A percentile compares a stretch with the other conserved stretches of the same genome.
Evolutionary conservation across 1,284 basidiomycete species (phyloP).

Genomic region (Cryptococcus sp.): DNA sequence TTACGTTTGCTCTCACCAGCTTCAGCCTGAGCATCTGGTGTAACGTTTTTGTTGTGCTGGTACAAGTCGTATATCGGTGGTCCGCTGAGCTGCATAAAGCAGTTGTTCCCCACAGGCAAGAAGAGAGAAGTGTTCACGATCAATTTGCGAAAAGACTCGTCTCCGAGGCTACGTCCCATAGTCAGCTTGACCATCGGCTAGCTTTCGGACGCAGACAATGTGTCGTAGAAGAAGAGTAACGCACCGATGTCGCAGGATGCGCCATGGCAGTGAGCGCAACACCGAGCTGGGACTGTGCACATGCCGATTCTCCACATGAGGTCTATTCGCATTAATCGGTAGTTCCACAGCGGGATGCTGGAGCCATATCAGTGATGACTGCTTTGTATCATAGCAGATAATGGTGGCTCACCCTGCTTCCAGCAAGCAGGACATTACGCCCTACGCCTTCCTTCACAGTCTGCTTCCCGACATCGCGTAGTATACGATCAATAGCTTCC

Average conservation of each 20-base stretch:
- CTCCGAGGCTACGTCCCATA: slow-evolving; percentile 48
- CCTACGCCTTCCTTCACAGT: neutral
- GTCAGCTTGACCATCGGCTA: neutral
- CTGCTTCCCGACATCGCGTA: slow-evolving; percentile 24
- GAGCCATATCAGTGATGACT: neutral
- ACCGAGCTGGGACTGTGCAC: slow-evolving; percentile 27
- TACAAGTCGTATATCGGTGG: slow-evolving; percentile 47
- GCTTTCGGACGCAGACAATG: neutral
- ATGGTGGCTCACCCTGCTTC: slow-evolving; percentile 21
- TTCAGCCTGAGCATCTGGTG: neutral
- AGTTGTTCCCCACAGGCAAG: slow-evolving; percentile 53
- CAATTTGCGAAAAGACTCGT: slow-evolving; percentile 52
- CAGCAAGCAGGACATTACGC: slow-evolving; percentile 27
- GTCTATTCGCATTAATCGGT: slow-evolving; percentile 27
- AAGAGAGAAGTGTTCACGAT: slow-evolving; percentile 54
- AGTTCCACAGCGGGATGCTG: slow-evolving; percentile 17
- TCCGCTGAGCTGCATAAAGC: slow-evolving; percentile 56
- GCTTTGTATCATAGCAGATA: neutral
- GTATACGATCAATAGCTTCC: slow-evolving; percentile 36
- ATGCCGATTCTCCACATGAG: slow-evolving; percentile 23
- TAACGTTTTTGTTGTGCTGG: slow-evolving; percentile 10
- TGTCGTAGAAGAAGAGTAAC: neutral
- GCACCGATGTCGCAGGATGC: slow-evolving; percentile 36
- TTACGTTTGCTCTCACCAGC: slow-evolving; percentile 8
- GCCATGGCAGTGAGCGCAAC: slow-evolving; percentile 28